phyloP scores from a whole-genome alignment of 495 filamentous ascomycete species.

The Aspergillus haitiensis region DNA sequence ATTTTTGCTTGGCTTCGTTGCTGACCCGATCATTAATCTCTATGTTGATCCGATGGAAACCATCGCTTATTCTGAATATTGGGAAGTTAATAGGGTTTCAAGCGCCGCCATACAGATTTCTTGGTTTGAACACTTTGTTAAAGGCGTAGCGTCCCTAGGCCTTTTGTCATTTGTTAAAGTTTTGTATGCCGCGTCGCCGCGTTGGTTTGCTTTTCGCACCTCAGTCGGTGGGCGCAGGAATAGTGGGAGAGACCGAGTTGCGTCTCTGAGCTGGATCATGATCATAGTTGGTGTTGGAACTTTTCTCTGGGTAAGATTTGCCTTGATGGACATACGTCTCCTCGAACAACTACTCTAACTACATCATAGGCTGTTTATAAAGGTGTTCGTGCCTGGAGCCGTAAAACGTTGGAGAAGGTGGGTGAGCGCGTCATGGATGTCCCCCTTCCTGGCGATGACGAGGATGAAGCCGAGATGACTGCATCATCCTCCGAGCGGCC shows the following conservation, averaged over 20 bases:
- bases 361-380: conserved; percentile 72
- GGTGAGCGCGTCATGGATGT: conserved; percentile 82
- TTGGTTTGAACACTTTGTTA: conserved; percentile 83
- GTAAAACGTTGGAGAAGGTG: conserved; percentile 67
- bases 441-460: conserved; percentile 69
- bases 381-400: conserved; percentile 68
- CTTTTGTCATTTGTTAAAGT: conserved; percentile 83
- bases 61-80: conserved; percentile 39
- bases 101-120: conserved; percentile 45
- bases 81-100: conserved; percentile 37
- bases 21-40: conserved; percentile 87
- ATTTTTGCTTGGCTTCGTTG: conserved; percentile 83
- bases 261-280: conserved; percentile 72
- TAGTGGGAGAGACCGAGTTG: conserved; percentile 70
- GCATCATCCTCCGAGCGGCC: conserved; percentile 12
- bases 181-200: conserved; percentile 69
- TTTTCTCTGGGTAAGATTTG: conserved; percentile 71
- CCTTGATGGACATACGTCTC: conserved; percentile 15
- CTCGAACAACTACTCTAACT: conserved; percentile 25
- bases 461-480: conserved; percentile 47
- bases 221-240: conserved; percentile 53
- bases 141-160: conserved; percentile 82
- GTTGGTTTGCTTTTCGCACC: conserved; percentile 70
- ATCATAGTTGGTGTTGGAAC: conserved; percentile 77
- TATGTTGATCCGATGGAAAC: conserved; percentile 73